These are phyloP conservation scores for Garcia nutans DNA, from an alignment of 345 rosid genomes.

Conservation along the genomic window DNA sequence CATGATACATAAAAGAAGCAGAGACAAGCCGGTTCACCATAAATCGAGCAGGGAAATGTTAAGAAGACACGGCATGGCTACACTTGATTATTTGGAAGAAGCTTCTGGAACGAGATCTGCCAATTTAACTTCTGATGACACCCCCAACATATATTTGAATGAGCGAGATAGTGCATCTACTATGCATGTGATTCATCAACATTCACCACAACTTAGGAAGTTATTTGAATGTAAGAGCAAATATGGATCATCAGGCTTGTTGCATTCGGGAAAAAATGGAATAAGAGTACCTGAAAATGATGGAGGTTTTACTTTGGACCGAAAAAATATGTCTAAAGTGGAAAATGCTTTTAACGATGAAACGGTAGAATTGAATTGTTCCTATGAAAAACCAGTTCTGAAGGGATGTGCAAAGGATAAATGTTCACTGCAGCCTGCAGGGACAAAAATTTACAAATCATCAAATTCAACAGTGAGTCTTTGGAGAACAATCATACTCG, in stretches of 20 bases:
- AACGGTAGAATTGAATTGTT: conserved; percentile 15
- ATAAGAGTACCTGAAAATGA: conserved; percentile 25
- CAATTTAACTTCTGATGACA: conserved; percentile 22
- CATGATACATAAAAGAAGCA: conserved; percentile 43
- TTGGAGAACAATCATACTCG: conserved; percentile 37
- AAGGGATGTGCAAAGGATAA: conserved; percentile 27
- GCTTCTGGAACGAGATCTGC: conserved; percentile 26
- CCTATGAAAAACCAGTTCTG: conserved; percentile 11
- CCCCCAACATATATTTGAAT: conserved; percentile 26
- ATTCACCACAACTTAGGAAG: conserved; percentile 27
- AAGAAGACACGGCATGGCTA: conserved; percentile 37
- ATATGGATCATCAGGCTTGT: conserved; percentile 29
- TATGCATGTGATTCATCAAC: conserved; percentile 33
- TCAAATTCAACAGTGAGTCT: conserved; percentile 31
- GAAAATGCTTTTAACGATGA: conserved; percentile 20
- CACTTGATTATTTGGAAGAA: conserved; percentile 38
- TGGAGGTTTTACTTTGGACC: conserved; percentile 8
- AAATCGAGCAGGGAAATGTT: conserved; percentile 44
- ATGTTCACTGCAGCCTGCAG: conserved; percentile 27
- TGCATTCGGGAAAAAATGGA: conserved; percentile 27
- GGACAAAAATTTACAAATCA: conserved; percentile 31
- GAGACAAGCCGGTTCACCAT: conserved; percentile 37
- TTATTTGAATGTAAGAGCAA: conserved; percentile 38
- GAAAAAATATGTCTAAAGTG: conserved; percentile 14
- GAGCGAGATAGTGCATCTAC: conserved; percentile 32